These are phyloP conservation scores for Sporothrix pallida DNA, from an alignment of 2,329 filamentous ascomycete species.

Conservation along the genomic window DNA sequence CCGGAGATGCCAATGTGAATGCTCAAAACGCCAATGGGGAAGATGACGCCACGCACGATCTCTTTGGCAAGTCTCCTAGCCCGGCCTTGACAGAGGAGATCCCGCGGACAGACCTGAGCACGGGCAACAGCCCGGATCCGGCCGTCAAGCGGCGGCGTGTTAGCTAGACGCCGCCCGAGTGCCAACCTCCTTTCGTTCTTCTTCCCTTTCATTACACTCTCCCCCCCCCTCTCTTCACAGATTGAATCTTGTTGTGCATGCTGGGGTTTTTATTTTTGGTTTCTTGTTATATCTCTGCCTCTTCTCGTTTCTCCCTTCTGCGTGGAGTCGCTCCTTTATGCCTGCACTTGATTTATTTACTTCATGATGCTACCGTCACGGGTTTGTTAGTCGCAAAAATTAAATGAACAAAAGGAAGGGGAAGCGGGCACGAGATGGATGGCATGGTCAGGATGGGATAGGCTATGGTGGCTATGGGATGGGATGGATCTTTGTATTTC, in stretches of 20 bases:
- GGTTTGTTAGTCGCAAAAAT: too few relatives aligned
- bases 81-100: slow-evolving; percentile 33
- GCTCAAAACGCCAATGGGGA: neutral
- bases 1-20: neutral
- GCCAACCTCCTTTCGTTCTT: too few relatives aligned
- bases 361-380: too few relatives aligned
- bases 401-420: too few relatives aligned
- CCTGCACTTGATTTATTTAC: too few relatives aligned
- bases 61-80: slow-evolving; percentile 32
- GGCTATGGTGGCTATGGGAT: neutral
- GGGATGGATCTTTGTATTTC: neutral
- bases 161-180: slow-evolving; percentile 11
- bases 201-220: neutral
- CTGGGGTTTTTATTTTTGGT: too few relatives aligned
- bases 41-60: slow-evolving; percentile 25
- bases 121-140: slow-evolving; percentile 25
- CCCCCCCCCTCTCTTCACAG: too few relatives aligned
- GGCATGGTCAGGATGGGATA: too few relatives aligned
- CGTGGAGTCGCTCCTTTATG: too few relatives aligned
- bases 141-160: slow-evolving; percentile 29
- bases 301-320: too few relatives aligned
- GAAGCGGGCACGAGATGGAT: too few relatives aligned
- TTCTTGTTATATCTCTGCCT: neutral
- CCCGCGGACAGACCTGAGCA: slow-evolving; percentile 25
- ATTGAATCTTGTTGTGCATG: neutral